Evolutionary conservation across 2,329 filamentous ascomycete genomes (phyloP).

Genomic region (Gremmenia infestans): DNA sequence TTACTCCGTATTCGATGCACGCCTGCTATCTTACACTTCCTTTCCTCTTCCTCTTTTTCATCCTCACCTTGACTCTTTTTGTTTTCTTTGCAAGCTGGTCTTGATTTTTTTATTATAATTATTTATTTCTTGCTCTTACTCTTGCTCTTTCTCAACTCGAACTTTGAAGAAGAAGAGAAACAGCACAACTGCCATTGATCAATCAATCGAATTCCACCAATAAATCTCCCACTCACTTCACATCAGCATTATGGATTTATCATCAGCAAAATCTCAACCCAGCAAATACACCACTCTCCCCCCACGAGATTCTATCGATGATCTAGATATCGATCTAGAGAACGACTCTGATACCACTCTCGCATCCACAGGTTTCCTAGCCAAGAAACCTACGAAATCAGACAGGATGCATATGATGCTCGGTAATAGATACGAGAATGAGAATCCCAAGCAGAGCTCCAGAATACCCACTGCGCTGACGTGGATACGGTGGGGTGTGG

Average conservation of each 20-base stretch:
- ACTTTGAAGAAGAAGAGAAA: no score
- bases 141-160: background rate
- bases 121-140: no score
- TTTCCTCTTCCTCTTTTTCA: background rate
- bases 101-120: background rate
- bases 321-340: constrained; percentile 11
- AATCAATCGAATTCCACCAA: no score
- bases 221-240: no score
- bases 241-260: background rate
- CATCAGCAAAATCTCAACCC: background rate
- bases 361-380: constrained; percentile 20
- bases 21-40: background rate
- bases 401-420: background rate
- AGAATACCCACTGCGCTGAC: constrained; percentile 15
- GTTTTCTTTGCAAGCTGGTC: background rate
- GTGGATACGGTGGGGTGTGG: constrained; percentile 27
- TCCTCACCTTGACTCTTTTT: background rate
- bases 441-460: background rate
- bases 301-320: constrained; percentile 1
- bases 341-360: constrained; percentile 27
- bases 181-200: no score
- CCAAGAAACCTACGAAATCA: background rate
- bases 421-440: constrained; percentile 3
- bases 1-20: no score
- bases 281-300: constrained; percentile 1